Conservation (phyloP, 805 yeast species). For the Suhomyces emberorum region DNA sequence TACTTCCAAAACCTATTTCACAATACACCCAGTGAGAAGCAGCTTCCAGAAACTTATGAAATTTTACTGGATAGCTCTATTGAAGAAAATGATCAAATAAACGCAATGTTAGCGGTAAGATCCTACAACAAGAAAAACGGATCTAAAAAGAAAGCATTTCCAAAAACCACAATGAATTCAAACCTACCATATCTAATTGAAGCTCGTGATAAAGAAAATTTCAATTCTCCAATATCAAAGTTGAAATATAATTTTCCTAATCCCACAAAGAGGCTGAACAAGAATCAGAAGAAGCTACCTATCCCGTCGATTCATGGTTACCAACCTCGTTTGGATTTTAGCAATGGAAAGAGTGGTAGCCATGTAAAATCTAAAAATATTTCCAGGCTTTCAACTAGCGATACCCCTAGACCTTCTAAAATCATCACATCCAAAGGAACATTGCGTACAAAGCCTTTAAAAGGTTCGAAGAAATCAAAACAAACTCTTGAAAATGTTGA, state of each 20-base stretch:
- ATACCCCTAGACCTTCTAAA: no score
- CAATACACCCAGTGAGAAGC: neutral
- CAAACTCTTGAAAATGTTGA: no score
- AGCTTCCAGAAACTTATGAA: neutral
- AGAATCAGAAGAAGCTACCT: no score
- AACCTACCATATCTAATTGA: neutral
- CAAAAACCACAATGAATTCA: neutral
- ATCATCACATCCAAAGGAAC: neutral
- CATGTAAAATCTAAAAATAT: no score
- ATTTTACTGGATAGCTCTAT: conserved; percentile 9
- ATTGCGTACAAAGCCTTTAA: no score
- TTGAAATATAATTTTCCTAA: no score
- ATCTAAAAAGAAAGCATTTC: neutral
- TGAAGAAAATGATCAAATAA: conserved; percentile 14
- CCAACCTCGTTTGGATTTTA: no score
- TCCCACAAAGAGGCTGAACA: neutral
- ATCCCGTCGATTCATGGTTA: no score
- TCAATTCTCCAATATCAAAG: neutral
- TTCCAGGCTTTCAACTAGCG: no score
- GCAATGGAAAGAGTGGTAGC: no score
- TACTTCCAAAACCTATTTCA: neutral
- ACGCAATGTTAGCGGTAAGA: conserved; percentile 19
- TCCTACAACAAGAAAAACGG: neutral
- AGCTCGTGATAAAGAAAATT: neutral
- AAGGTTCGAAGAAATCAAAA: no score